Base-by-base conservation (phyloP, 495 filamentous ascomycete species). In the Xylaria palmicola region DNA sequence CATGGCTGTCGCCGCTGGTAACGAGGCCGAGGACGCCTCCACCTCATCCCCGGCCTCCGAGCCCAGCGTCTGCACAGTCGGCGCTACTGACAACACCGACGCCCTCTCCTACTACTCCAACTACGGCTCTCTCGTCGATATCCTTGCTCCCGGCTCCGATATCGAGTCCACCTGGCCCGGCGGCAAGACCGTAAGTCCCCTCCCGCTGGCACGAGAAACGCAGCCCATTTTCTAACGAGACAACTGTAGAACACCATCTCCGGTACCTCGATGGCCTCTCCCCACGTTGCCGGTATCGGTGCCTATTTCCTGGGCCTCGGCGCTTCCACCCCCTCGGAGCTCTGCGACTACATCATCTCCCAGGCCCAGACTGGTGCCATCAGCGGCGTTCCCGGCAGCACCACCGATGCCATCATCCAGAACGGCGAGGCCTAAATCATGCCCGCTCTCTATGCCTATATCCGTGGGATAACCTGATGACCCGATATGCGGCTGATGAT, bases 201-300 rank as follows among this genome's bases (percentile, higher is more conserved):
- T 27, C 6, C 26, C 29, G 15, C 15, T 6, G 13, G 6, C 4
- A 32, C 7, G 77, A 79, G 53, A 75, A 72, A 27, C 2, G 6
- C 26, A 2, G 9, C 26, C 9, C 12, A 37, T 13, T 26, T 22
- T 1, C 76, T 52, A 74, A 56, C 34, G 10, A 20, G 1, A 15
- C 19, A 73, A 52, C n/a, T n/a, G n/a, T n/a, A n/a, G n/a, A 80
- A 83, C 72, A 77, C 78, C 56, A 83, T 87, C 65, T 83, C 80
- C 15, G 85, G 84, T 34, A 88, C 85, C 17, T 79, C 75, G 1
- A 82, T 81, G 78, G 80, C 84, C 24, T 76, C 78, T 15, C 85
- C 83, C 22, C 85, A 87, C 50, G 74, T 86, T 67, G 78, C 76
- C 13, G 85, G 85, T 60, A 69, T 83, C 29, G 77, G 72, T 13